These are phyloP conservation scores for Schizosaccharomyces pombe DNA, from an alignment of 805 yeast species.

Conservation along the genomic window ASM294v3 CU329670.1:251501-252000, in stretches of 20 bases:
- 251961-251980: constrained; percentile 68
- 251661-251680: too few relatives aligned
- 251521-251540: too few relatives aligned
- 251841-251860: neutral
- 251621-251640: too few relatives aligned
- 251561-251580: too few relatives aligned
- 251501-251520: too few relatives aligned
- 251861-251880: neutral
- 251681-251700: too few relatives aligned
- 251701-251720: neutral
- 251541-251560: too few relatives aligned
- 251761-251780: neutral
- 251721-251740: neutral
- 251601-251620: too few relatives aligned
- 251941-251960: constrained; percentile 66
- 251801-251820: neutral
- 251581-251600: too few relatives aligned
- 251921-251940: constrained; percentile 25
- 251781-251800: neutral
- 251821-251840: neutral
- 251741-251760: neutral
- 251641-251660: too few relatives aligned
- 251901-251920: constrained; percentile 18
- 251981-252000: constrained; percentile 83
- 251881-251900: neutral